phyloP scores from a whole-genome alignment of 495 filamentous ascomycete genomes.

The Penicillium manginii region DNA sequence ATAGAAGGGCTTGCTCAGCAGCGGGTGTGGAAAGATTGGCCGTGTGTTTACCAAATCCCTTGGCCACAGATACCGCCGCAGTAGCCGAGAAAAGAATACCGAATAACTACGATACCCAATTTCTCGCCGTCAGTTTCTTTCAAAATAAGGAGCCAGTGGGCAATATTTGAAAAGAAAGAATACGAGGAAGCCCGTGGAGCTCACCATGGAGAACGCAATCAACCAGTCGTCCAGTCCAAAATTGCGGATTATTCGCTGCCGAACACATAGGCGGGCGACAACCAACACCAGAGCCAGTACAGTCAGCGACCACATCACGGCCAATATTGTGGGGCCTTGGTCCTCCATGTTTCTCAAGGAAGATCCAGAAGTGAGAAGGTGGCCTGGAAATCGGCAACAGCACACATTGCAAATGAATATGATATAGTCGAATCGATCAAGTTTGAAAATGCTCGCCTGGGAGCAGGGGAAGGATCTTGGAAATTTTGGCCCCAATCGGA shows the following conservation, averaged over 20 bases:
- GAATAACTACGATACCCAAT: slow-evolving; percentile 19
- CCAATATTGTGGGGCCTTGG: slow-evolving; percentile 34
- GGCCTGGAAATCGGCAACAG: not conserved
- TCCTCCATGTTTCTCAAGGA: not conserved
- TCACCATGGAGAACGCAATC: slow-evolving; percentile 15
- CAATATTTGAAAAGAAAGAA: not conserved
- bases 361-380: not conserved
- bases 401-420: not conserved
- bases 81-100: slow-evolving; percentile 24
- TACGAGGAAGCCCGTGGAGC: not conserved
- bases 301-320: slow-evolving; percentile 40
- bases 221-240: slow-evolving; percentile 23
- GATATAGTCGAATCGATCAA: not conserved
- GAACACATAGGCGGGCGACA: slow-evolving; percentile 49
- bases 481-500: not conserved
- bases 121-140: not conserved
- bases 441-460: not conserved
- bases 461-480: not conserved
- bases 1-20: slow-evolving; percentile 23
- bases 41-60: slow-evolving; percentile 35
- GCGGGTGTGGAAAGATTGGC: slow-evolving; percentile 12
- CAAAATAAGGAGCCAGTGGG: not conserved
- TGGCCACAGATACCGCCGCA: slow-evolving; percentile 25
- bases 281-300: slow-evolving; percentile 30
- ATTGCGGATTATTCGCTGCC: slow-evolving; percentile 40